Conservation (phyloP, 495 filamentous ascomycete genomes). For the Neurospora sp. region DNA sequence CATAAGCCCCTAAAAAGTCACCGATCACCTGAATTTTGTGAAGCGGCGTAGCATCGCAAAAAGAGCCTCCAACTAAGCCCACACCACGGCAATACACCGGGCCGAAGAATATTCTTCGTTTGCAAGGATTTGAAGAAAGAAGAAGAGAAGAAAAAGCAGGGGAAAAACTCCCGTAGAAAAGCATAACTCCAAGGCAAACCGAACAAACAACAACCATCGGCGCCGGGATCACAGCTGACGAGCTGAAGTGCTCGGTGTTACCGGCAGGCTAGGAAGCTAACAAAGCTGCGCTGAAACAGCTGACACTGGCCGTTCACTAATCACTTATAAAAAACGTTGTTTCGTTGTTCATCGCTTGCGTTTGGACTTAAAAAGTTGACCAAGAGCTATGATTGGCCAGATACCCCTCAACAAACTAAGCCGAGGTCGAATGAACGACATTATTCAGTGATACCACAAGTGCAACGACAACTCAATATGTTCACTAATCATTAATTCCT, state of each 20-base stretch:
- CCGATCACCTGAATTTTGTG: background rate
- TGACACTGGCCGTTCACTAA: background rate
- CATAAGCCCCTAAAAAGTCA: background rate
- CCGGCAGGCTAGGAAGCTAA: background rate
- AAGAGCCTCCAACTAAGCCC: background rate
- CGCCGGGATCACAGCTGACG: background rate
- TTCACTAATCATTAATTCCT: background rate
- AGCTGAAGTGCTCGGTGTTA: background rate
- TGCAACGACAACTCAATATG: background rate
- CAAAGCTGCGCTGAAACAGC: background rate
- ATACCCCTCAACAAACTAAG: background rate
- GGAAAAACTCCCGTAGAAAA: background rate
- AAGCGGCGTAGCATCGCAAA: background rate
- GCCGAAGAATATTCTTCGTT: background rate
- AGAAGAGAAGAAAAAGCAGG: background rate
- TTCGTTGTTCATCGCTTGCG: background rate
- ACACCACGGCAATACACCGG: background rate
- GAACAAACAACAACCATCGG: background rate
- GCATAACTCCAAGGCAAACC: background rate
- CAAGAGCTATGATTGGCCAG: background rate
- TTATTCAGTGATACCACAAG: background rate
- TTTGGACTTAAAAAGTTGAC: background rate
- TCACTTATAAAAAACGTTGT: background rate
- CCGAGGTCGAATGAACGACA: background rate
- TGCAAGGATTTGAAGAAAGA: background rate